Evolutionary conservation across 2,329 filamentous ascomycete genomes (phyloP).

Genomic region (Penicillium sp.): DNA sequence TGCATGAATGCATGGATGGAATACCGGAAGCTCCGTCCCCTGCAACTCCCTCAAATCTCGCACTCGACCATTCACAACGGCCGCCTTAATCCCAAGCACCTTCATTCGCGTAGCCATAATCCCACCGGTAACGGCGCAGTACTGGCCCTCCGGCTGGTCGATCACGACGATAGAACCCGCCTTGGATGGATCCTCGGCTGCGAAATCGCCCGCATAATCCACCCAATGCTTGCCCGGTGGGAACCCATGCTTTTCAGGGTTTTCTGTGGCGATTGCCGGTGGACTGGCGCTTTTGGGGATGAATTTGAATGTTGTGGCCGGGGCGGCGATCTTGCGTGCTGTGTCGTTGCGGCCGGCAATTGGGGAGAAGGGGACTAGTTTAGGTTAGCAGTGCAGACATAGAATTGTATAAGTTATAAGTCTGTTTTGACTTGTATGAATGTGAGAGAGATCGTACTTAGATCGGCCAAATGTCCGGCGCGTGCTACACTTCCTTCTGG

Average conservation of each 20-base stretch:
- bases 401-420: too few species aligned
- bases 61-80: slow-evolving; percentile 63
- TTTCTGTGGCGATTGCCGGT: slow-evolving; percentile 19
- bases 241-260: slow-evolving; percentile 45
- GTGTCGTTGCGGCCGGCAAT: slow-evolving; percentile 25
- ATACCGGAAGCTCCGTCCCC: slow-evolving; percentile 53
- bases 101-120: slow-evolving; percentile 69
- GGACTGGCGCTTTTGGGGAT: slow-evolving; percentile 50
- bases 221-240: slow-evolving; percentile 60
- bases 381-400: slow-evolving; percentile 8
- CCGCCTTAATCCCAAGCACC: slow-evolving; percentile 52
- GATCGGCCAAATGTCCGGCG: slow-evolving; percentile 62
- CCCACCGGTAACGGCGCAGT: slow-evolving; percentile 67
- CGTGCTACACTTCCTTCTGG: slow-evolving; percentile 46
- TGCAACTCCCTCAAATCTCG: slow-evolving; percentile 60
- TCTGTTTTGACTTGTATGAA: too few species aligned
- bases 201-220: slow-evolving; percentile 46
- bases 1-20: neutral
- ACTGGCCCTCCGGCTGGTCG: slow-evolving; percentile 58
- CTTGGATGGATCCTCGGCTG: slow-evolving; percentile 31
- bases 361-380: slow-evolving; percentile 34
- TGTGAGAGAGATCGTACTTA: slow-evolving; percentile 38
- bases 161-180: slow-evolving; percentile 59
- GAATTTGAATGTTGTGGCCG: slow-evolving; percentile 49
- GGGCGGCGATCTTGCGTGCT: slow-evolving; percentile 37